phyloP scores from a whole-genome alignment of 768 basidiomycete species.

The Psilocybe cyanescens region DNA sequence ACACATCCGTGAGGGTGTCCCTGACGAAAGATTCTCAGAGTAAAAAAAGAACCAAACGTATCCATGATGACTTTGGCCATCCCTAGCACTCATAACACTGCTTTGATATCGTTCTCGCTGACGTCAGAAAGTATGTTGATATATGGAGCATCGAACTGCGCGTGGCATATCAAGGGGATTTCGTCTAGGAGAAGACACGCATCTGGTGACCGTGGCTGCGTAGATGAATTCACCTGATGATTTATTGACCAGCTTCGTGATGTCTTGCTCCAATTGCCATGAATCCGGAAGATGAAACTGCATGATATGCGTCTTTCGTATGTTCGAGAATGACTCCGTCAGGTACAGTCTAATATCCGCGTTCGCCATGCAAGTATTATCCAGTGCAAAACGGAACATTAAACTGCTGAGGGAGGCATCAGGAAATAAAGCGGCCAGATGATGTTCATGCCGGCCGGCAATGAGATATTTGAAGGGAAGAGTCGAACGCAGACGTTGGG shows the following conservation, averaged over 20 bases:
- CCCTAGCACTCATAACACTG: too few relatives aligned
- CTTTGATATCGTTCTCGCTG: too few relatives aligned
- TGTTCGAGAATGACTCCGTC: neutral
- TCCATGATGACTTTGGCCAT: too few relatives aligned
- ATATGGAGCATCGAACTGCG: too few relatives aligned
- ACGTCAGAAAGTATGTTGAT: too few relatives aligned
- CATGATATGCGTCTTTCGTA: neutral
- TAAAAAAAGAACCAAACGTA: too few relatives aligned
- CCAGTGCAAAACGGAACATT: neutral
- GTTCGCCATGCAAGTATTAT: constrained; percentile 8
- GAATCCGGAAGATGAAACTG: neutral
- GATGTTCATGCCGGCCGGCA: constrained; percentile 14
- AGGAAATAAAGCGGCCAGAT: constrained; percentile 2
- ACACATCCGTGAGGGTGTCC: too few relatives aligned
- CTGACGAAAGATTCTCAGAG: too few relatives aligned
- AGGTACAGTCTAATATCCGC: constrained; percentile 4
- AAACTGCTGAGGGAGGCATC: neutral
- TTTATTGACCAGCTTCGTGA: constrained; percentile 7
- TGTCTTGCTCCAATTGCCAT: constrained; percentile 2
- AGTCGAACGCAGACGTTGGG: too few relatives aligned
- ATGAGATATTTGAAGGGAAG: constrained; percentile 4
- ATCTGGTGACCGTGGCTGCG: constrained; percentile 4
- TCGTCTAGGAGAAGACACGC: neutral
- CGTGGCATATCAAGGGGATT: neutral
- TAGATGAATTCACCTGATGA: neutral